Evolutionary conservation across 169 alveolate genomes (phyloP).

Genomic region (Eimeria necatrix): DNA sequence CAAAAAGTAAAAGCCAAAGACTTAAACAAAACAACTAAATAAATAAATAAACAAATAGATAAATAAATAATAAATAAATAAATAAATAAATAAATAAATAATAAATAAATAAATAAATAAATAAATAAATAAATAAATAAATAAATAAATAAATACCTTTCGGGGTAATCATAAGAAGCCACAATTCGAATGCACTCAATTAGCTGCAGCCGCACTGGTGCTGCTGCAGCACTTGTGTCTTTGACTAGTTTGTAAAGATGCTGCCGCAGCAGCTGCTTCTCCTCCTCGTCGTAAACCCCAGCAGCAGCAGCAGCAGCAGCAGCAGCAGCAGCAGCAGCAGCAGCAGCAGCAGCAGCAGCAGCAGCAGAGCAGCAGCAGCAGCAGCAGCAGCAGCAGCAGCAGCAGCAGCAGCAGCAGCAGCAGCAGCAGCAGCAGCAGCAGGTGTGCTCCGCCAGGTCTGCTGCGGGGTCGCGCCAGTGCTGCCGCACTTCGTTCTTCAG

Average conservation of each 20-base stretch:
- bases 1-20: too few species aligned
- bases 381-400: background rate
- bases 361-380: background rate
- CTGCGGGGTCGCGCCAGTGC: slow-evolving; percentile 57
- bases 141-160: background rate
- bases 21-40: too few species aligned
- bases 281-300: slow-evolving; percentile 37
- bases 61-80: too few species aligned
- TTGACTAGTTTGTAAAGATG: background rate
- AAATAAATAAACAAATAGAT: too few species aligned
- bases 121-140: background rate
- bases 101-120: background rate
- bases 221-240: background rate
- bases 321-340: background rate
- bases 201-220: slow-evolving; percentile 51
- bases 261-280: slow-evolving; percentile 9
- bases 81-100: too few species aligned
- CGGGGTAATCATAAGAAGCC: slow-evolving; percentile 34
- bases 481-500: slow-evolving; percentile 63
- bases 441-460: background rate
- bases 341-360: background rate
- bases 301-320: background rate
- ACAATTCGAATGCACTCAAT: slow-evolving; percentile 65
- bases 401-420: background rate
- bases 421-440: background rate